Percentiles rank a stretch among this genome's conserved stretches.
Conservation (phyloP, 345 rosid genomes). For the Salix arbutifolia region DNA sequence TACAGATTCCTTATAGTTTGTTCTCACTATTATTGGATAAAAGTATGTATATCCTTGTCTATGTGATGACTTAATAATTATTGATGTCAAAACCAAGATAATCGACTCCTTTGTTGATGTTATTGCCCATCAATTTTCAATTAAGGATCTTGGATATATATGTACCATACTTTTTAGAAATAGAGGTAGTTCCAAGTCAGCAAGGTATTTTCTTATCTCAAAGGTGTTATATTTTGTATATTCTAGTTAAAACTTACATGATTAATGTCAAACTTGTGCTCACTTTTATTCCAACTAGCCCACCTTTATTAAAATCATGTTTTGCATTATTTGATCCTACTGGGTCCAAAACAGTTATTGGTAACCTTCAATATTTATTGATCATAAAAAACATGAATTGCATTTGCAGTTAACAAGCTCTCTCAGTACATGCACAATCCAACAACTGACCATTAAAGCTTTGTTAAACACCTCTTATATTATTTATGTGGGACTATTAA, state of each 20-base stretch:
- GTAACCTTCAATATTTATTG: neutral
- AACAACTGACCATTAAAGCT: neutral
- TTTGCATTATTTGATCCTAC: rapidly evolving
- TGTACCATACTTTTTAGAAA: no score
- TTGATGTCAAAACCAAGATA: rapidly evolving
- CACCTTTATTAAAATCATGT: neutral
- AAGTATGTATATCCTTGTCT: no score
- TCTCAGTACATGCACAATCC: neutral
- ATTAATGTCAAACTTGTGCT: rapidly evolving
- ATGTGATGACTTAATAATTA: neutral
- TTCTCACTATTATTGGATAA: rapidly evolving
- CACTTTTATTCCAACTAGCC: neutral
- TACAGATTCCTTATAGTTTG: rapidly evolving
- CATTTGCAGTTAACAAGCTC: neutral
- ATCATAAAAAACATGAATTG: no score
- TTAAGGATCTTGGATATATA: no score
- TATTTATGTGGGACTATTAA: rapidly evolving
- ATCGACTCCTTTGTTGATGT: rapidly evolving
- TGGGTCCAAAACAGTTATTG: rapidly evolving
- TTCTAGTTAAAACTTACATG: rapidly evolving
- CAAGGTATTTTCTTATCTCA: neutral
- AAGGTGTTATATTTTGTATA: no score
- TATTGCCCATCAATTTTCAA: neutral
- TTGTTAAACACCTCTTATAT: neutral
- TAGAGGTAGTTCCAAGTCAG: no score